Evolutionary conservation across 768 basidiomycete species (phyloP), one percentile per base, ranked within the genome.

Genomic region (Agrocybe praecox): DNA sequence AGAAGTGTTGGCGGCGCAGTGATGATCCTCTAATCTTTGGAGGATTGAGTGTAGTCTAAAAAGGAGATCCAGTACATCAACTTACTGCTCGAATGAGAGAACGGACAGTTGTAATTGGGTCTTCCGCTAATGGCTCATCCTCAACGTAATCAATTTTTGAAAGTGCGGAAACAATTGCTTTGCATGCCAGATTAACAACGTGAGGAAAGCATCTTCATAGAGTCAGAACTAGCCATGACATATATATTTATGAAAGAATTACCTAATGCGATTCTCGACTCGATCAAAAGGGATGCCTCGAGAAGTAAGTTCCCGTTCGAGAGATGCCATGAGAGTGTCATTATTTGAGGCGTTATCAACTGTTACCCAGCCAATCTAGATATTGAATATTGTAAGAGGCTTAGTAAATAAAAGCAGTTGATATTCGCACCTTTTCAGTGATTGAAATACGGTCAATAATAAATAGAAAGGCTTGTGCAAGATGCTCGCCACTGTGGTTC

Each of bases 351-450:
- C 69, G 52, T 76, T 74, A 53, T 74, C 72, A 7, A 69, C 23
- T 0, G 72, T 74, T 15, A 76, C 50, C 70, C 71, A 74, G 6
- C 77, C 76, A 64, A 77, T 69, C 76, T 77, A 56, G n/a, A 32
- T 18, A 49, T 36, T 17, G 6, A 18, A n/a, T n/a, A n/a, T n/a
- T n/a, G n/a, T n/a, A n/a, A n/a, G n/a, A n/a, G n/a, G n/a, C n/a
- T n/a, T n/a, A n/a, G n/a, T n/a, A n/a, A n/a, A n/a, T n/a, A n/a
- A n/a, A n/a, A n/a, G n/a, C n/a, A n/a, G n/a, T n/a, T n/a, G n/a
- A n/a, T n/a, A 53, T 49, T 57, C 57, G 44, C 53, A 72, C 72
- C 65, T 69, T 69, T 17, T 45, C 10, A 1, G 66, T 52, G 29
- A 74, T 71, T 6, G 54, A 29, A 18, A 73, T 34, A 0, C 65